Base-by-base conservation (phyloP, 495 filamentous ascomycete genomes). In the Wilcoxina mikolae region DNA sequence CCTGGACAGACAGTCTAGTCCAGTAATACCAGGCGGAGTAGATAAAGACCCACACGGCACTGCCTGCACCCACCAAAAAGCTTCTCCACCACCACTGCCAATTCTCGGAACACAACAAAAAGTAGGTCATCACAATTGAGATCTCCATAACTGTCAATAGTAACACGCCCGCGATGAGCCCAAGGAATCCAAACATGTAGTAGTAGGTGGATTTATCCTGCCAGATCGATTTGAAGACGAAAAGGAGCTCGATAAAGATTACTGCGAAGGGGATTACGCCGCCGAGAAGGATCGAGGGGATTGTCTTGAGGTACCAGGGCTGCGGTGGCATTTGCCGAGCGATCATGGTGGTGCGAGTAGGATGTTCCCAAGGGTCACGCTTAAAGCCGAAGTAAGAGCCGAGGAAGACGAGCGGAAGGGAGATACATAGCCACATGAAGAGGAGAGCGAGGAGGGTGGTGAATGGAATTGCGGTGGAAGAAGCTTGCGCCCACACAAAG, bases 11-110 rank as follows among this genome's bases (percentile, higher is more conserved):
- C 29, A 95, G 73, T 68, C 83, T 85, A 63, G 79, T 80, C 59
- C 79, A 76, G 70, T 87, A 94, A 70, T 93, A 95, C 80, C 84
- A 94, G 42, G 82, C 72, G 62, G 84, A 85, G 68, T 94, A 94
- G 35, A 78, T 61, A 65, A 90, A 93, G 35, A 95, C 79, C 88
- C 88, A 95, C 56, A 87, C 68, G 1, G 83, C 78, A 58, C 79
- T 84, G 60, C 82, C 81, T 49, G 82, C 82, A 39, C 89, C 89
- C 15, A 89, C 78, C 33, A 87, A 68, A 72, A 95, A 91, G 58
- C 83, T 86, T 65, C 87, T 83, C 87, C 87, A 94, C 86, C 85
- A 93, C 89, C 89, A 95, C 66, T 91, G 76, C 68, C 94, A 87
- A 66, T 94, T 90, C 80, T 85, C 89, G 10, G 78, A 71, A 69